phyloP scores from a whole-genome alignment of 2,329 filamentous ascomycete genomes.

The Phialophora tarda region DNA sequence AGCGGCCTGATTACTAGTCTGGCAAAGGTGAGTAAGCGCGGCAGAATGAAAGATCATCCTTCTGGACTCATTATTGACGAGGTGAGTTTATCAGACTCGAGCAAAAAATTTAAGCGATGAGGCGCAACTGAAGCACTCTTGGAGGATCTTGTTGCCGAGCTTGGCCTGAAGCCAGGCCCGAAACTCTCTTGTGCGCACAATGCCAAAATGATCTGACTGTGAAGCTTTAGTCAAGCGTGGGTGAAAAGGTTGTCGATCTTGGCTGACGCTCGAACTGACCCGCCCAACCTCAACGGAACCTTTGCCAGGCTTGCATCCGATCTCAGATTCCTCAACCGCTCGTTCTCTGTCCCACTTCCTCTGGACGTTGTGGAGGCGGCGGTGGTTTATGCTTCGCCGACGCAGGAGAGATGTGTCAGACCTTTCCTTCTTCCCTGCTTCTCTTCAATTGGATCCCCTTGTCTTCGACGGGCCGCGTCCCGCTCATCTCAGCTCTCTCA shows the following conservation, averaged over 20 bases:
- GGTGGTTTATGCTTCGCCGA: neutral
- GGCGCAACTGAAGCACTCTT: constrained; percentile 3
- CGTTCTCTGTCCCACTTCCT: neutral
- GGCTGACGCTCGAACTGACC: neutral
- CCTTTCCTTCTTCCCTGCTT: neutral
- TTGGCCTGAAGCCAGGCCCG: neutral
- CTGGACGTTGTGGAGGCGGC: neutral
- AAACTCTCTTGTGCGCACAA: neutral
- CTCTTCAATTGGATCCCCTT: neutral
- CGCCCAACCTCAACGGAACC: neutral
- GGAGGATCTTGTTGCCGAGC: neutral
- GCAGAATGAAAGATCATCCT: neutral
- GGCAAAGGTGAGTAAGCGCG: neutral
- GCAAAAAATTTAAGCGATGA: neutral
- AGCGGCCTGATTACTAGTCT: neutral
- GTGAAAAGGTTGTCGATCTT: neutral
- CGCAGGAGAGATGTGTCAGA: neutral
- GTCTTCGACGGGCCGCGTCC: neutral
- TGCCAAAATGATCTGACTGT: neutral
- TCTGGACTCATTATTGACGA: neutral
- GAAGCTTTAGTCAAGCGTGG: constrained; percentile 1
- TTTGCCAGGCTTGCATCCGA: neutral
- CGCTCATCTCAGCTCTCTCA: neutral
- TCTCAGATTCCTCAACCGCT: neutral
- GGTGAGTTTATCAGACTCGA: neutral